A percentile compares a stretch with the other conserved stretches of the same genome.
Conservation (phyloP, 2,329 filamentous ascomycete genomes). For the Trichophyton benhamiae region DNA sequence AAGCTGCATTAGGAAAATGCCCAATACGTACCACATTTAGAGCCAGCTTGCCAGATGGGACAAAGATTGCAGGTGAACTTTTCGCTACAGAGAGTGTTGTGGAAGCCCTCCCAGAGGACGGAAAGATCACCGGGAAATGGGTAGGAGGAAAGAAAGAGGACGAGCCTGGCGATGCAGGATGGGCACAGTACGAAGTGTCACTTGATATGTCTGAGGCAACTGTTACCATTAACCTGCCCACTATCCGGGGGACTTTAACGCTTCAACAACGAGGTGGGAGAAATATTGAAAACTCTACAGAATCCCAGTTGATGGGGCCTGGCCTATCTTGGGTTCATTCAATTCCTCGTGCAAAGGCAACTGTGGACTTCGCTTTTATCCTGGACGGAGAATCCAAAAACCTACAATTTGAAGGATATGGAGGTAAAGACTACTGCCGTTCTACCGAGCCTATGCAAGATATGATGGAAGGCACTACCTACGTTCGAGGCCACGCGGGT, state of each 20-base stretch:
- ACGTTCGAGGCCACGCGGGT: constrained; percentile 4
- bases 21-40: constrained; percentile 1
- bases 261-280: background rate
- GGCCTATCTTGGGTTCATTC: background rate
- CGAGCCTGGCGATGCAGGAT: background rate
- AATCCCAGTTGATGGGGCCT: background rate
- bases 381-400: background rate
- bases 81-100: background rate
- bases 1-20: background rate
- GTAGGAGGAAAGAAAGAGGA: background rate
- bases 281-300: background rate
- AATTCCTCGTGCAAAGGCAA: background rate
- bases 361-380: background rate
- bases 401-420: background rate
- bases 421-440: constrained; percentile 1
- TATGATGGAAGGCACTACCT: background rate
- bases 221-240: background rate
- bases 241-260: background rate
- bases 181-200: background rate
- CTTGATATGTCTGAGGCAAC: background rate
- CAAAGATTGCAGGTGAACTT: background rate
- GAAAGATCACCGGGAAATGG: background rate
- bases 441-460: background rate
- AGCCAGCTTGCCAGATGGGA: background rate
- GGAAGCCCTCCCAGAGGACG: background rate